A percentile compares a stretch with the other conserved stretches of the same genome.
Evolutionary conservation across 768 basidiomycete species (phyloP).

Genomic region (Boletus subparvulus): DNA sequence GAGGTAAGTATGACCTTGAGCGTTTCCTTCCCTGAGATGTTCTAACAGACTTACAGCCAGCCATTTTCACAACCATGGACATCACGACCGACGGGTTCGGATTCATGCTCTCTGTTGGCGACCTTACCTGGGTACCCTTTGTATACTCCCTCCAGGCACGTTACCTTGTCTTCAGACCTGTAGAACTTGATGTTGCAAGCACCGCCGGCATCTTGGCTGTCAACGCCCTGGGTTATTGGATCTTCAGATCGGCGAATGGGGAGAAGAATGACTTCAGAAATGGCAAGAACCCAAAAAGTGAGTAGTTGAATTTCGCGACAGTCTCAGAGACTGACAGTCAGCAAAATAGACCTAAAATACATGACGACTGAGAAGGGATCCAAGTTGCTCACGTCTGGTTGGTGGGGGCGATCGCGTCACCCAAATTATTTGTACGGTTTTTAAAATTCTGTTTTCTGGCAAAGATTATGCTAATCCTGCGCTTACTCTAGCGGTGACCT

Average conservation of each 20-base stretch:
- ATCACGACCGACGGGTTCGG: constrained; percentile 98
- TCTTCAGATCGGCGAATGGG: constrained; percentile 84
- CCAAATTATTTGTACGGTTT: constrained; percentile 80
- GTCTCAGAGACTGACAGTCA: constrained; percentile 1
- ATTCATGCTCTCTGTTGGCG: constrained; percentile 95
- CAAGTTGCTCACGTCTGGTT: constrained; percentile 90
- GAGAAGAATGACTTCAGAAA: constrained; percentile 97
- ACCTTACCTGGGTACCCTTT: constrained; percentile 93
- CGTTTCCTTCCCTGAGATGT: not conserved
- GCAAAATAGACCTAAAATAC: constrained; percentile 62
- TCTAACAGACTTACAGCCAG: constrained; percentile 49
- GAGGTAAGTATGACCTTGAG: constrained; percentile 55
- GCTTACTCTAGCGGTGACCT: constrained; percentile 64
- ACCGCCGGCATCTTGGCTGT: constrained; percentile 59
- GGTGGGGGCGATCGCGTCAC: constrained; percentile 96
- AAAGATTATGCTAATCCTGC: not conserved
- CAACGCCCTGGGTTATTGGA: constrained; percentile 79
- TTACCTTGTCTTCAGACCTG: constrained; percentile 87
- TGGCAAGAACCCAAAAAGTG: constrained; percentile 92
- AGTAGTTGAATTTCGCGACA: not conserved
- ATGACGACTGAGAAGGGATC: constrained; percentile 83
- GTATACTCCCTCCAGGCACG: constrained; percentile 92
- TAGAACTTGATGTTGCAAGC: constrained; percentile 64
- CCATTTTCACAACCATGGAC: constrained; percentile 94
- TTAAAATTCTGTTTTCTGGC: not conserved